Conservation (phyloP, 179 eudicot species). For the Carnegiea gigantea region DNA sequence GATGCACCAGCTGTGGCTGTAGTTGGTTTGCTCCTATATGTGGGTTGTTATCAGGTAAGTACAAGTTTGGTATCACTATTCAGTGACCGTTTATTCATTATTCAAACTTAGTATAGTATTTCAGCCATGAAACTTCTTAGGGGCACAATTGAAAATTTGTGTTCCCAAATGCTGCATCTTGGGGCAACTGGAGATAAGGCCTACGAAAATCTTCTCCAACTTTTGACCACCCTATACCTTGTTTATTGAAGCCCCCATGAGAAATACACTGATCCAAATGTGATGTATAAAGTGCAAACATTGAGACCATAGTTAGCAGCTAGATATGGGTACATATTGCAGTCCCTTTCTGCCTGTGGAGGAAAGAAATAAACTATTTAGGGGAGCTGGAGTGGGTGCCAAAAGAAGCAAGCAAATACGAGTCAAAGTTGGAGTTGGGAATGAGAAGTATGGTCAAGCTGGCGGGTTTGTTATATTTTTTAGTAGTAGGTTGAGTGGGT, state of each 20-base stretch:
- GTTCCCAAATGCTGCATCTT: neutral
- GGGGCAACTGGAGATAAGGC: neutral
- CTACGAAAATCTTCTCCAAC: neutral
- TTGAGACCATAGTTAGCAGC: neutral
- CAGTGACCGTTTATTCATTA: neutral
- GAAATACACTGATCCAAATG: neutral
- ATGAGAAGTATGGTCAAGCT: neutral
- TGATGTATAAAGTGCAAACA: neutral
- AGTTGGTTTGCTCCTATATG: slow-evolving; percentile 72
- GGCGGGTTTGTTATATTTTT: neutral
- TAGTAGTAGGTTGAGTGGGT: neutral
- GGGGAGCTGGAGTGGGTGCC: neutral
- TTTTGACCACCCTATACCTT: neutral
- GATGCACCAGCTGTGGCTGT: slow-evolving; percentile 78
- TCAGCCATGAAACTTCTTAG: neutral
- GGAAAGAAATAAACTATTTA: neutral
- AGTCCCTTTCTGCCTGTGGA: neutral
- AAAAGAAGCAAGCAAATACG: neutral
- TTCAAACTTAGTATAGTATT: neutral
- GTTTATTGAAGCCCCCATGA: neutral
- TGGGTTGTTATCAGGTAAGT: slow-evolving; percentile 92
- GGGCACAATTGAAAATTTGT: neutral
- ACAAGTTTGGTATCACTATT: slow-evolving; percentile 3
- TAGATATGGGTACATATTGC: neutral
- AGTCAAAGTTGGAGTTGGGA: no score